Evolutionary conservation across 306 rosid species (phyloP).

Genomic region (Parietaria judaica): DNA sequence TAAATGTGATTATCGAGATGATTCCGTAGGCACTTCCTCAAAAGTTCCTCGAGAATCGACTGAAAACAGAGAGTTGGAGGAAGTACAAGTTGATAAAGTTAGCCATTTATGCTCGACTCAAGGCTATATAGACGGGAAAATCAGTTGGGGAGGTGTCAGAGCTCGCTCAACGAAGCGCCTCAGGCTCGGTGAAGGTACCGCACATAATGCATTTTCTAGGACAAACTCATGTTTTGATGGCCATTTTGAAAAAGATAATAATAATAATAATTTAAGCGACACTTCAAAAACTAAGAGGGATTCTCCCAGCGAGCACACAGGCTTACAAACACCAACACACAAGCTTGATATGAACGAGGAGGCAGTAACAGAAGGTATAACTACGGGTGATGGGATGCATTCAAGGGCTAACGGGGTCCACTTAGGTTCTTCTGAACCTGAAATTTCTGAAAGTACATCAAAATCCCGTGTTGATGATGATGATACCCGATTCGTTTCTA

Average conservation of each 20-base stretch:
- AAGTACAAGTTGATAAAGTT: constrained; percentile 22
- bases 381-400: constrained; percentile 28
- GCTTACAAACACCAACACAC: constrained; percentile 27
- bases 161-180: constrained; percentile 65
- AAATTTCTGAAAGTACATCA: constrained; percentile 37
- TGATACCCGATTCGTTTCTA: constrained; percentile 34
- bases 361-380: constrained; percentile 24
- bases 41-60: constrained; percentile 37
- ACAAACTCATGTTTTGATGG: constrained; percentile 27
- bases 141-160: constrained; percentile 82
- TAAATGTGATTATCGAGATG: constrained; percentile 34
- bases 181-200: constrained; percentile 45
- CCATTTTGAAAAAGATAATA: constrained; percentile 32
- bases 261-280: constrained; percentile 15
- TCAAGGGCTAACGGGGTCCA: constrained; percentile 29
- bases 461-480: constrained; percentile 36
- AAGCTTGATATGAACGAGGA: constrained; percentile 27
- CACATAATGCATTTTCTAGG: constrained; percentile 37
- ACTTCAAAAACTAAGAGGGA: constrained; percentile 36
- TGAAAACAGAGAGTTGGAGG: constrained; percentile 33
- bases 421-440: constrained; percentile 24
- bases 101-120: constrained; percentile 35
- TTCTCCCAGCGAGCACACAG: constrained; percentile 23
- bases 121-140: constrained; percentile 33
- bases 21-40: constrained; percentile 56